A percentile compares a stretch with the other conserved stretches of the same genome.
phyloP scores from a whole-genome alignment of 1,284 basidiomycete species.

The Papiliotrema nemorosa region DNA sequence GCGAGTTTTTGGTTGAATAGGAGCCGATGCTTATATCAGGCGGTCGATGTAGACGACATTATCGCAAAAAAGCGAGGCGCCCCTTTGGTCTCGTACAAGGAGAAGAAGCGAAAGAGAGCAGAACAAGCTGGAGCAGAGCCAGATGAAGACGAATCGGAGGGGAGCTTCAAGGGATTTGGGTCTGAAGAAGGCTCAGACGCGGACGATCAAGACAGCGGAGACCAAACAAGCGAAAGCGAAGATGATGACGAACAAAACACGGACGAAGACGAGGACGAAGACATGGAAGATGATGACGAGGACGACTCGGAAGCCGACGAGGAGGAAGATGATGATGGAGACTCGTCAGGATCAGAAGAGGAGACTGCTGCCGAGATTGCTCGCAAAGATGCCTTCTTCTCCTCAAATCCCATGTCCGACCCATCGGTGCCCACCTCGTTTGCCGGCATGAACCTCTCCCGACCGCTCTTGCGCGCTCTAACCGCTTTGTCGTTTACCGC shows the following conservation, averaged over 20 bases:
- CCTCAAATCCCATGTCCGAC: slow-evolving; percentile 54
- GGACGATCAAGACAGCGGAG: slow-evolving; percentile 19
- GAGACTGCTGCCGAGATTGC: slow-evolving; percentile 66
- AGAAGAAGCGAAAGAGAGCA: slow-evolving; percentile 60
- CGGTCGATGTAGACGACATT: slow-evolving; percentile 87
- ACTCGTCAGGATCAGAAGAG: slow-evolving; percentile 44
- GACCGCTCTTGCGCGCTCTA: slow-evolving; percentile 81
- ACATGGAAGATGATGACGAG: slow-evolving; percentile 23
- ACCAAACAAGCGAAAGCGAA: slow-evolving; percentile 32
- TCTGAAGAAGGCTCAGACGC: slow-evolving; percentile 28
- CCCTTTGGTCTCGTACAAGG: slow-evolving; percentile 48
- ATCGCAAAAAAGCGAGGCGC: slow-evolving; percentile 63
- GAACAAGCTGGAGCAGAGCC: slow-evolving; percentile 26
- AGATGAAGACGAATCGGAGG: slow-evolving; percentile 23
- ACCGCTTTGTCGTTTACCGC: slow-evolving; percentile 73
- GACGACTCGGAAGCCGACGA: slow-evolving; percentile 47
- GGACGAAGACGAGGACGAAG: slow-evolving; percentile 28
- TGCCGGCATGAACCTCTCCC: slow-evolving; percentile 79
- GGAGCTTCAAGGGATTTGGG: too few species aligned
- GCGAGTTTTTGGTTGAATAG: slow-evolving; percentile 51
- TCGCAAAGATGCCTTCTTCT: slow-evolving; percentile 81
- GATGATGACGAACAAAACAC: slow-evolving; percentile 25
- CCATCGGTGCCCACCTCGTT: slow-evolving; percentile 59
- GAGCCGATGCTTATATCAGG: slow-evolving; percentile 40
- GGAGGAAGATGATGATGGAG: slow-evolving; percentile 34